Percentiles rank a stretch among this genome's conserved stretches.
phyloP scores from a whole-genome alignment of 2,329 filamentous ascomycete genomes.

The Pestalotiopsis sp. region DNA sequence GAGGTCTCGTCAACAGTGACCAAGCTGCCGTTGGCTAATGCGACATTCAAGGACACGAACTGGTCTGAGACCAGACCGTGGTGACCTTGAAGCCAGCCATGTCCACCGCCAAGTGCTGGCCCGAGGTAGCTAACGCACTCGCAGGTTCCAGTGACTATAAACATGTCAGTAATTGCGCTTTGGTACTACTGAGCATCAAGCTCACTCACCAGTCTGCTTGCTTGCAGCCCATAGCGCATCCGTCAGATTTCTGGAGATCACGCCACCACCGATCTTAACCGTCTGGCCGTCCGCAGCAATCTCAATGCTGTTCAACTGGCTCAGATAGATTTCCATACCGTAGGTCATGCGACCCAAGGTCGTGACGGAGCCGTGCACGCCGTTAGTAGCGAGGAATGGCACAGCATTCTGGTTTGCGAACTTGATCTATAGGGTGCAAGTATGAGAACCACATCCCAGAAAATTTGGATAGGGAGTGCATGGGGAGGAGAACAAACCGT shows the following conservation, averaged over 20 bases:
- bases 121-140: constrained; percentile 49
- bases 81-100: constrained; percentile 56
- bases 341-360: constrained; percentile 38
- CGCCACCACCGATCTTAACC: constrained; percentile 42
- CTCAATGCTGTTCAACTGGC: constrained; percentile 35
- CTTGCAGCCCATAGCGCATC: constrained; percentile 41
- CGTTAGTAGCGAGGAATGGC: constrained; percentile 40
- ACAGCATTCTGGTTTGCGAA: constrained; percentile 39
- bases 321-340: constrained; percentile 44
- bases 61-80: constrained; percentile 58
- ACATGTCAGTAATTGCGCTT: not conserved
- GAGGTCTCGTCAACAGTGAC: constrained; percentile 40
- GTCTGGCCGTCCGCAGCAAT: constrained; percentile 36
- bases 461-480: too few relatives aligned
- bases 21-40: constrained; percentile 50
- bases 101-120: constrained; percentile 59
- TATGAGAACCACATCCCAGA: not conserved
- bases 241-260: constrained; percentile 36
- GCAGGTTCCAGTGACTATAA: constrained; percentile 42
- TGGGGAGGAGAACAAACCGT: constrained; percentile 29
- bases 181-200: not conserved
- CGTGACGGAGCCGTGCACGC: constrained; percentile 41
- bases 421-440: constrained; percentile 34
- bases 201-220: constrained; percentile 39
- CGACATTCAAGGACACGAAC: constrained; percentile 52